These are phyloP conservation scores for Tilletia horrida DNA, from an alignment of 1,284 basidiomycete genomes.

Conservation along the genomic window DNA sequence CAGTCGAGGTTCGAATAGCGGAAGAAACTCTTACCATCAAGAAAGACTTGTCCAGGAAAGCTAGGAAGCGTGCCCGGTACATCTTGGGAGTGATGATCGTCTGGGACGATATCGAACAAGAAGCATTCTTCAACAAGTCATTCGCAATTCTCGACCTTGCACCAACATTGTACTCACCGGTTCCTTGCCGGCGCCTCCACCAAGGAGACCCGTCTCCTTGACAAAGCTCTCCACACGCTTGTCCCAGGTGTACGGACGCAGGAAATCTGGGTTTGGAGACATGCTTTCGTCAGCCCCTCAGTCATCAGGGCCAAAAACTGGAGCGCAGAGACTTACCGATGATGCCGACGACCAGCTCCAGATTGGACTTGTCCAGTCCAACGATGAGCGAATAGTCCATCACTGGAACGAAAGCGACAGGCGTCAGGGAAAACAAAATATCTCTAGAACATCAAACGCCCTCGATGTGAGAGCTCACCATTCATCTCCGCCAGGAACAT, in stretches of 20 bases:
- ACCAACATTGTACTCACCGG: background rate
- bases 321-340: constrained; percentile 61
- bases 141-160: no score
- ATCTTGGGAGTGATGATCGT: constrained; percentile 47
- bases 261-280: constrained; percentile 66
- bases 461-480: constrained; percentile 60
- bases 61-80: constrained; percentile 50
- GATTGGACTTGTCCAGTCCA: constrained; percentile 62
- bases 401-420: constrained; percentile 24
- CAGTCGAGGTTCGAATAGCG: background rate
- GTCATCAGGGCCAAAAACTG: background rate
- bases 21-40: constrained; percentile 23
- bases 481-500: constrained; percentile 88
- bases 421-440: no score
- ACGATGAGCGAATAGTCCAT: constrained; percentile 99
- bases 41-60: constrained; percentile 48
- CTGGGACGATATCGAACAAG: no score
- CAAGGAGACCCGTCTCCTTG: constrained; percentile 86
- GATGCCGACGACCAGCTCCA: constrained; percentile 76
- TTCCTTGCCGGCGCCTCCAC: constrained; percentile 57
- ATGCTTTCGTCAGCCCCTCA: background rate
- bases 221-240: constrained; percentile 97
- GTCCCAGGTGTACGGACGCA: constrained; percentile 93
- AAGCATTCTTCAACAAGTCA: background rate
- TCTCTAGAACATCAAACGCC: no score